These are phyloP conservation scores for Aspergillus glaucus DNA, from an alignment of 2,329 filamentous ascomycete species.

Conservation along the genomic window DNA sequence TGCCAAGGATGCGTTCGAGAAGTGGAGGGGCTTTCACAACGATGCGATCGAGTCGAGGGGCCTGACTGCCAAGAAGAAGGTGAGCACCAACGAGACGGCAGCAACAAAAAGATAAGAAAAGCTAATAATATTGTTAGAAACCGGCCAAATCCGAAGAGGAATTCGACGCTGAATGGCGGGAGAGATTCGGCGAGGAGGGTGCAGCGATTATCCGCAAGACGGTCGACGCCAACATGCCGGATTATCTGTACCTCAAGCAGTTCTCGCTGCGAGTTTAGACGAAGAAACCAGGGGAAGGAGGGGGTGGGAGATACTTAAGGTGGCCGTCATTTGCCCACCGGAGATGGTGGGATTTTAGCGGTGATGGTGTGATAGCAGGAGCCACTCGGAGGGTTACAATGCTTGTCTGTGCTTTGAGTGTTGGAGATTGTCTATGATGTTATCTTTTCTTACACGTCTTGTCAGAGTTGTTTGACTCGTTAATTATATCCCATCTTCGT, in stretches of 20 bases:
- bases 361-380: slow-evolving; percentile 19
- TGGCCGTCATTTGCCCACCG: slow-evolving; percentile 1
- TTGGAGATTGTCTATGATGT: no score
- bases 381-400: no score
- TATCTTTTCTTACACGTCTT: no score
- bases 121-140: slow-evolving; percentile 3
- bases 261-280: slow-evolving; percentile 51
- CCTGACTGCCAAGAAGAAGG: slow-evolving; percentile 55
- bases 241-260: slow-evolving; percentile 61
- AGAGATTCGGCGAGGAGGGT: slow-evolving; percentile 55
- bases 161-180: slow-evolving; percentile 53
- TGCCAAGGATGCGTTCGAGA: slow-evolving; percentile 75
- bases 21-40: slow-evolving; percentile 96
- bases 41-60: slow-evolving; percentile 80
- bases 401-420: no score
- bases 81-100: slow-evolving; percentile 24
- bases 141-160: slow-evolving; percentile 46
- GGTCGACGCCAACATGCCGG: slow-evolving; percentile 53
- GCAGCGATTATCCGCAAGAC: slow-evolving; percentile 54
- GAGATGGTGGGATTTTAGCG: slow-evolving; percentile 21
- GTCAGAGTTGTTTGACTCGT: no score
- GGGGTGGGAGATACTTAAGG: slow-evolving; percentile 1
- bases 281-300: slow-evolving; percentile 1
- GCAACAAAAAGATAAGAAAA: slow-evolving; percentile 16
- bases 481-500: no score